These are phyloP conservation scores for Cryphonectria japonica DNA, from an alignment of 2,329 filamentous ascomycete species.

Conservation along the genomic window DNA sequence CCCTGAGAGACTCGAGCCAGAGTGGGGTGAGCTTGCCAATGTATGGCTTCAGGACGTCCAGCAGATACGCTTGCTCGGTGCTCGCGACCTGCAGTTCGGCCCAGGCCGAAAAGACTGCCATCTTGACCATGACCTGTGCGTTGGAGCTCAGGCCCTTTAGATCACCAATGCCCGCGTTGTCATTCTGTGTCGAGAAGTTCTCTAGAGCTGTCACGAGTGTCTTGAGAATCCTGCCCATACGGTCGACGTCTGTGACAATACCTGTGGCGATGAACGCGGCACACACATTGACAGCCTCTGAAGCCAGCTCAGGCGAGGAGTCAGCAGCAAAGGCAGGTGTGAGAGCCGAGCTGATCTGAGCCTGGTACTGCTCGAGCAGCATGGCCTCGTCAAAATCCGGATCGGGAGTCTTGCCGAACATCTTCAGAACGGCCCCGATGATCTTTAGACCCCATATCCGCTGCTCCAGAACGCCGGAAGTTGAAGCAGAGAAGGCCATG, in stretches of 20 bases:
- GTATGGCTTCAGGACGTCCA: slow-evolving; percentile 86
- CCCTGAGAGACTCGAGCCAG: slow-evolving; percentile 90
- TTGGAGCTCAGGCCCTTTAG: slow-evolving; percentile 92
- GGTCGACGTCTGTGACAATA: slow-evolving; percentile 94
- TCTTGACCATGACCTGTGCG: slow-evolving; percentile 97
- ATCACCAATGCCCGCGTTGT: slow-evolving; percentile 88
- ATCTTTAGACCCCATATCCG: slow-evolving; percentile 91
- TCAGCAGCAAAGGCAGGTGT: slow-evolving; percentile 96
- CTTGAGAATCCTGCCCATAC: slow-evolving; percentile 98
- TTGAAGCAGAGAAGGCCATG: slow-evolving; percentile 97
- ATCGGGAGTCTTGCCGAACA: slow-evolving; percentile 94
- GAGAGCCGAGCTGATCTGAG: slow-evolving; percentile 93
- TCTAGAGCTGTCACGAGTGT: slow-evolving; percentile 88
- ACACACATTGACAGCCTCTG: slow-evolving; percentile 95
- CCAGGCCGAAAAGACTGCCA: slow-evolving; percentile 96
- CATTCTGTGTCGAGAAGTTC: slow-evolving; percentile 82
- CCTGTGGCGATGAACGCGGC: slow-evolving; percentile 97
- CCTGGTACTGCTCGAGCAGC: slow-evolving; percentile 95
- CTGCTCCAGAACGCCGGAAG: slow-evolving; percentile 86
- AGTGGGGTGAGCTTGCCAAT: slow-evolving; percentile 88
- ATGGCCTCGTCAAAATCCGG: slow-evolving; percentile 98
- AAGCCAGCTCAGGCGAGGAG: slow-evolving; percentile 92
- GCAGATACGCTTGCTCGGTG: slow-evolving; percentile 85
- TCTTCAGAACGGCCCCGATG: slow-evolving; percentile 88
- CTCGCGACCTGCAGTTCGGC: slow-evolving; percentile 96